These are phyloP conservation scores for Rhododendron mucronatum DNA, from an alignment of 148 eudicot genomes.

Conservation along the genomic window DNA sequence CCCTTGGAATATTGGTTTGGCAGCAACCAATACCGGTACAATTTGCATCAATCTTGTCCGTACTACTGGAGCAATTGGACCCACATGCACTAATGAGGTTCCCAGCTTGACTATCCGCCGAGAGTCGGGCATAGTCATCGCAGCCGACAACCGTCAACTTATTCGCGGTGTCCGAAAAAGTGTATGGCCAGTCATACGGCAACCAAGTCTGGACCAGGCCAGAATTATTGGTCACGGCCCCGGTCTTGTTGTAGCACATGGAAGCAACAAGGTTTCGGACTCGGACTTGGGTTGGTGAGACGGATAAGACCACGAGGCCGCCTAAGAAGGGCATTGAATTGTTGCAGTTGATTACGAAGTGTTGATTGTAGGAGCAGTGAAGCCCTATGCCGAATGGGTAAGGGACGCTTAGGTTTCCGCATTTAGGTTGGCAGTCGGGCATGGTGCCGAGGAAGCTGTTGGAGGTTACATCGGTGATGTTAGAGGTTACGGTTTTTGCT, in stretches of 20 bases:
- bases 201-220: background rate
- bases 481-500: too few relatives aligned
- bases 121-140: background rate
- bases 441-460: too few relatives aligned
- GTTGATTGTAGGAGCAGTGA: constrained; percentile 21
- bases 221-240: background rate
- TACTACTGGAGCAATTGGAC: constrained; percentile 5
- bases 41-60: too few relatives aligned
- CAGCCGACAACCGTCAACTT: constrained; percentile 42
- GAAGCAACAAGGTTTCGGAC: background rate
- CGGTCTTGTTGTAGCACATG: constrained; percentile 17
- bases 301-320: constrained; percentile 8
- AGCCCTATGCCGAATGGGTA: constrained; percentile 11
- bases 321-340: constrained; percentile 30
- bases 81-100: constrained; percentile 1
- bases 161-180: constrained; percentile 30
- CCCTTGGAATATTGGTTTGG: too few relatives aligned
- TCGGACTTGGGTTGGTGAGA: constrained; percentile 17
- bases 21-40: too few relatives aligned
- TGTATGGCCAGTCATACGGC: background rate
- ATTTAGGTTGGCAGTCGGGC: too few relatives aligned
- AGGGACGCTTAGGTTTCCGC: too few relatives aligned
- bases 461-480: too few relatives aligned
- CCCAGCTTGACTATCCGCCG: too few relatives aligned
- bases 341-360: constrained; percentile 13